Base-by-base conservation (phyloP, 768 basidiomycete genomes). In the Lactifluus volemus region DNA sequence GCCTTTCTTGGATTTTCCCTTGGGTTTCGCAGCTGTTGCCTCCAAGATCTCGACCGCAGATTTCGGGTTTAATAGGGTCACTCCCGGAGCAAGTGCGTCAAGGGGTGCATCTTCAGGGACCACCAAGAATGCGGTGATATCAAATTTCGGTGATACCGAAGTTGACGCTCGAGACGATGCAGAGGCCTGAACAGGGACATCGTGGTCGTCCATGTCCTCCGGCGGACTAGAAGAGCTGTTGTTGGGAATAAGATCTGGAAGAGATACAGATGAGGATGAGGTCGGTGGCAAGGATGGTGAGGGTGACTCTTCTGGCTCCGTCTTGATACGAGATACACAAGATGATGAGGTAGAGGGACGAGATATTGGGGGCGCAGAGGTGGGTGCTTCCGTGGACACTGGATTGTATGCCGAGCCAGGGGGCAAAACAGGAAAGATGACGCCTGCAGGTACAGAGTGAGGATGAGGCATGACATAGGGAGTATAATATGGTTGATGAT, bases 381-480 rank as follows among this genome's bases (percentile, higher is more conserved):
- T 55, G 0, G 67, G 55, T 11, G 66, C 55, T 5, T 59, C 59
- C 3, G 63, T 38, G 14, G 50, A 53, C 4, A 71, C 57, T 1
- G 70, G 73, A 55, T 72, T 77, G 56, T 74, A 76, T 34, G 73
- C 74, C 17, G 78, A 76, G 3, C 77, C 74, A 5, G 83, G 73
- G 15, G 88, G 88, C 3, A 89, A 72, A 1, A 86, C 85, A 53
- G 88, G 88, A 70, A 89, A 89, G 38, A 89, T 82, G 34, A 88
- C 77, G 36, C 87, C 88, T 8, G 84, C 77, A 5, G 84, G 78
- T 5, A 78, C 68, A 55, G 80, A 79, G 15, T 76, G 75, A 60
- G 77, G 76, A 11, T 75, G 68, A 48, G 80, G 60, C 60, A 60
- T 48, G 21, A 61, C 50, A 49, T 44, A 64, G 34, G 63, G 63